These are phyloP conservation scores for Suillus paluster DNA, from an alignment of 768 basidiomycete genomes.

Conservation along the genomic window DNA sequence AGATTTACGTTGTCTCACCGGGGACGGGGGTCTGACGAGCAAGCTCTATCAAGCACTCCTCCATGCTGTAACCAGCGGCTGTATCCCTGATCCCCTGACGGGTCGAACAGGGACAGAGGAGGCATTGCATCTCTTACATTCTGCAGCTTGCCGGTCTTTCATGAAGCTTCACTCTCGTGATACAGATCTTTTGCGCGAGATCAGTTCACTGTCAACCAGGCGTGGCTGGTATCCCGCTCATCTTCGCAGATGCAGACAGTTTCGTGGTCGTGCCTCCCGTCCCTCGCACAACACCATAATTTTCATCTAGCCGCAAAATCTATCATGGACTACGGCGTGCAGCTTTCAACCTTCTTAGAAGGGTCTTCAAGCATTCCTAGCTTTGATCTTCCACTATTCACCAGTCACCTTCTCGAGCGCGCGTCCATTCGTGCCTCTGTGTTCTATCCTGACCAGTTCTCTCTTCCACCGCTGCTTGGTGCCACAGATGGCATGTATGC, in stretches of 20 bases:
- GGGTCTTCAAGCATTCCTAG: background rate
- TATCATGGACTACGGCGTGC: constrained; percentile 34
- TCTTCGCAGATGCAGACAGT: constrained; percentile 35
- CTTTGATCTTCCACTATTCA: constrained; percentile 13
- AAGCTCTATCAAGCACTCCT: constrained; percentile 45
- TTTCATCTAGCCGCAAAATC: constrained; percentile 26
- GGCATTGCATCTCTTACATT: constrained; percentile 43
- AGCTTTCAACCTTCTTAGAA: constrained; percentile 18
- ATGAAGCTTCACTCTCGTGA: constrained; percentile 37
- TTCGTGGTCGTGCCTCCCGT: constrained; percentile 28
- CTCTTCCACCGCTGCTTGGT: background rate
- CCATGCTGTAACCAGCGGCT: constrained; percentile 48
- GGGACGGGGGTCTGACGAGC: constrained; percentile 29
- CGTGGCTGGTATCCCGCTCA: constrained; percentile 44
- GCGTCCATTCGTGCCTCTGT: constrained; percentile 18
- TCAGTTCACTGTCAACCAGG: constrained; percentile 39
- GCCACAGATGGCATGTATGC: constrained; percentile 15
- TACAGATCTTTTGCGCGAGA: constrained; percentile 35
- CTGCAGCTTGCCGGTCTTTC: constrained; percentile 45
- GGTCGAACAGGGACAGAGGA: constrained; percentile 48
- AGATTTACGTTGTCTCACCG: constrained; percentile 34
- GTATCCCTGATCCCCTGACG: constrained; percentile 48
- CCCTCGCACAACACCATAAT: constrained; percentile 36
- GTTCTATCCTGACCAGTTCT: constrained; percentile 19
- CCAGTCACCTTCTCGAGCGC: constrained; percentile 22